Conservation (phyloP, 306 rosid genomes). For the Phaseolus lunatus region DNA sequence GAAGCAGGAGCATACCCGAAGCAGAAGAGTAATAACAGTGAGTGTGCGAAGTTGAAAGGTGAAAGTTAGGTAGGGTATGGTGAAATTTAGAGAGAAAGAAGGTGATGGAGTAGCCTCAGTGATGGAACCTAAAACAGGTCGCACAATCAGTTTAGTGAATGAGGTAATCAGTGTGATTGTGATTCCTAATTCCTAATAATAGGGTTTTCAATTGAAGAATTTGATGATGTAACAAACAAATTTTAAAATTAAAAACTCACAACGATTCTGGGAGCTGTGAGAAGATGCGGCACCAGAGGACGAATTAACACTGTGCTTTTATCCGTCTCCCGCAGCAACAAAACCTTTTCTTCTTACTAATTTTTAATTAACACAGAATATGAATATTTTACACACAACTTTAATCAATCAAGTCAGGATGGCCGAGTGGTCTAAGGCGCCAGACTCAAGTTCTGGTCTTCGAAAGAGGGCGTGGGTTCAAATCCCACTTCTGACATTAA, state of each 20-base stretch:
- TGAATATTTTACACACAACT: rapidly evolving
- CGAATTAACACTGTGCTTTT: too few species aligned
- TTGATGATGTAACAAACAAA: not conserved
- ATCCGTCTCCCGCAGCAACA: too few species aligned
- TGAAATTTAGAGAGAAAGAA: not conserved
- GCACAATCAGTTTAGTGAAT: too few species aligned
- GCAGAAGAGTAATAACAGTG: not conserved
- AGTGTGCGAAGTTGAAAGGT: not conserved
- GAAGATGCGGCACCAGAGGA: too few species aligned
- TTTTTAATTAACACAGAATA: too few species aligned
- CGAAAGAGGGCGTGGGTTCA: slow-evolving; percentile 64
- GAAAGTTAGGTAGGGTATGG: not conserved
- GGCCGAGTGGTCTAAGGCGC: slow-evolving; percentile 77
- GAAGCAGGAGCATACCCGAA: not conserved
- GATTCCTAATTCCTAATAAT: not conserved
- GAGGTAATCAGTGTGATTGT: not conserved
- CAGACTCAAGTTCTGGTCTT: slow-evolving; percentile 70
- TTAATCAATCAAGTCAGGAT: slow-evolving; percentile 40
- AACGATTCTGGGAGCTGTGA: not conserved
- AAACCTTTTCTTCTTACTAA: too few species aligned
- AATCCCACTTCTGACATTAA: slow-evolving; percentile 62
- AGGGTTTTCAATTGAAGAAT: not conserved
- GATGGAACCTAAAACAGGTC: not conserved
- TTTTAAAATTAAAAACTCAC: not conserved
- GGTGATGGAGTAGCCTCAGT: not conserved